phyloP scores from a whole-genome alignment of 345 rosid species.

The Citrus hindsii region DNA sequence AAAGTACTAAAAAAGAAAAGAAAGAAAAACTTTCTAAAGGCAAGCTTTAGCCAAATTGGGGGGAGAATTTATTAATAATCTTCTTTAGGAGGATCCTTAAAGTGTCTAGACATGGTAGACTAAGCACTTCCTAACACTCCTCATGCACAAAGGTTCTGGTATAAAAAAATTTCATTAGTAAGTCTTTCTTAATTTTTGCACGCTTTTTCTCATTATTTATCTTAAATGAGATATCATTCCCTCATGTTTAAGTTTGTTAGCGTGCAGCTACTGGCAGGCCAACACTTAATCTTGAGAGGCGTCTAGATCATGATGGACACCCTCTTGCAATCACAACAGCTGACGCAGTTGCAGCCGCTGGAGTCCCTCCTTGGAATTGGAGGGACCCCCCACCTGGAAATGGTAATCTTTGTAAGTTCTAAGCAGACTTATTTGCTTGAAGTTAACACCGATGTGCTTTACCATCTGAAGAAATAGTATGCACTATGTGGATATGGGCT shows the following conservation, averaged over 20 bases:
- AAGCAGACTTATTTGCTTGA: constrained; percentile 5
- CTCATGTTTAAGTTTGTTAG: constrained; percentile 25
- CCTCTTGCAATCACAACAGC: constrained; percentile 87
- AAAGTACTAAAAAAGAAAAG: not conserved
- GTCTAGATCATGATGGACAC: constrained; percentile 93
- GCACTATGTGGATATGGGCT: constrained; percentile 10
- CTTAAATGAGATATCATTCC: constrained; percentile 11
- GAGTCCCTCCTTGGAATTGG: constrained; percentile 99
- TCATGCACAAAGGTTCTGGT: not conserved
- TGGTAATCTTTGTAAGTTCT: constrained; percentile 40
- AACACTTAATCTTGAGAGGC: constrained; percentile 88
- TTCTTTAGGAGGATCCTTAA: not conserved
- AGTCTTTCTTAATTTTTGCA: not conserved
- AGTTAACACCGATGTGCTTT: not conserved
- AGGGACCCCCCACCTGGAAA: constrained; percentile 90
- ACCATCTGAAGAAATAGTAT: not conserved
- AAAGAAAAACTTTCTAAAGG: not conserved
- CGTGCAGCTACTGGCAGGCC: constrained; percentile 76
- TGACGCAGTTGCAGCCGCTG: constrained; percentile 78
- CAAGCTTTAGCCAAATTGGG: not conserved
- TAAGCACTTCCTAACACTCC: not conserved
- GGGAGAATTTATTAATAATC: not conserved
- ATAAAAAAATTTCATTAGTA: not conserved
- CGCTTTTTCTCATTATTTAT: constrained; percentile 10
- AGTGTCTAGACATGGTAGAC: not conserved